phyloP scores from a whole-genome alignment of 176 grass and related monocot genomes.

The Oryza australiensis region DNA sequence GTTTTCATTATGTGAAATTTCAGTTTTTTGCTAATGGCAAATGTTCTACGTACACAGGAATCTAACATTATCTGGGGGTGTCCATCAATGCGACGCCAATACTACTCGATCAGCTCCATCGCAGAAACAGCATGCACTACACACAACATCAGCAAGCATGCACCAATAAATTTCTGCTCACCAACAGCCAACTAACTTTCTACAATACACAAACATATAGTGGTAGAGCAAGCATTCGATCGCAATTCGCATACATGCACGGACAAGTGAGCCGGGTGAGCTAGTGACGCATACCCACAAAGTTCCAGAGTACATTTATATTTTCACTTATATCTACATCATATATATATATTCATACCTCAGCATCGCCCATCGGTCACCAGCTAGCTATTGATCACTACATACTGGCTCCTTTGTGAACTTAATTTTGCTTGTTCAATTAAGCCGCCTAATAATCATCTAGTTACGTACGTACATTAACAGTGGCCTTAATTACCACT shows the following conservation, averaged over 20 bases:
- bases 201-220: background rate
- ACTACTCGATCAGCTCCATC: background rate
- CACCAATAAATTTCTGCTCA: slow-evolving; percentile 37
- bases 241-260: slow-evolving; percentile 26
- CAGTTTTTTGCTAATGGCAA: background rate
- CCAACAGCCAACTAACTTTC: slow-evolving; percentile 50
- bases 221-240: background rate
- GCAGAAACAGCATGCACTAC: background rate
- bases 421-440: background rate
- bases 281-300: slow-evolving; percentile 43
- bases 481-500: slow-evolving; percentile 18
- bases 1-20: background rate
- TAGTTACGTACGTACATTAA: slow-evolving; percentile 22
- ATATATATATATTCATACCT: slow-evolving; percentile 18
- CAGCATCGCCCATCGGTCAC: background rate
- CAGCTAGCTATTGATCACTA: slow-evolving; percentile 1
- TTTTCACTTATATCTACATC: slow-evolving; percentile 48
- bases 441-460: background rate
- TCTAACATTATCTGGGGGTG: background rate
- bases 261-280: background rate
- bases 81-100: background rate
- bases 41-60: background rate
- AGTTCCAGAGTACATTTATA: slow-evolving; percentile 52
- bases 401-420: background rate
- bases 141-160: background rate